These are phyloP conservation scores for Epichloe sp. DNA, from an alignment of 2,329 filamentous ascomycete genomes.

Conservation along the genomic window DNA sequence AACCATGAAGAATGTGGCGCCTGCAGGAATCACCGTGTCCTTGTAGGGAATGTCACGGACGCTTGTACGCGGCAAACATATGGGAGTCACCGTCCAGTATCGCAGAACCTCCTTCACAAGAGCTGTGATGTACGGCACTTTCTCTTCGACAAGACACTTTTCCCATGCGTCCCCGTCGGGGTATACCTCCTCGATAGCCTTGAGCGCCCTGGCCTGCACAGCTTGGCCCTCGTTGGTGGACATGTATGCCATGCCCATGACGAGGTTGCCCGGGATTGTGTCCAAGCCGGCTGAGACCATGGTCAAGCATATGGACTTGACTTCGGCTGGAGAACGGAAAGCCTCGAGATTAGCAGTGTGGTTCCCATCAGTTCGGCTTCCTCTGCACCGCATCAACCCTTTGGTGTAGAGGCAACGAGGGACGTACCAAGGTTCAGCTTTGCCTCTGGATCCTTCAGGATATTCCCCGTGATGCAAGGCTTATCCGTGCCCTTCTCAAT, in stretches of 20 bases:
- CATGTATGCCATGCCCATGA: constrained; percentile 68
- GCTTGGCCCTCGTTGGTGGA: constrained; percentile 53
- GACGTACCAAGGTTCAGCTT: constrained; percentile 23
- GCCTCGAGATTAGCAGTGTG: not conserved
- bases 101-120: constrained; percentile 67
- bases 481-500: constrained; percentile 27
- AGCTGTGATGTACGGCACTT: constrained; percentile 63
- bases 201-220: constrained; percentile 56
- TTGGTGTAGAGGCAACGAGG: not conserved
- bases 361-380: no score
- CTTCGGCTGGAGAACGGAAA: constrained; percentile 40
- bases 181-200: constrained; percentile 58
- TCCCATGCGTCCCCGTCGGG: constrained; percentile 67
- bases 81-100: constrained; percentile 69
- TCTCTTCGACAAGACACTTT: constrained; percentile 58
- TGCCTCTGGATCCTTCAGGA: constrained; percentile 40
- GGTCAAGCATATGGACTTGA: constrained; percentile 69
- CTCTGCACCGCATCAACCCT: no score
- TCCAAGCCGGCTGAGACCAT: constrained; percentile 75
- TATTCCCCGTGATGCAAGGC: constrained; percentile 30
- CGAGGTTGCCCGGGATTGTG: constrained; percentile 66
- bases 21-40: constrained; percentile 53
- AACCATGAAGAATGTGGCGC: constrained; percentile 70
- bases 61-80: constrained; percentile 59
- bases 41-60: constrained; percentile 62